phyloP scores from a whole-genome alignment of 805 yeast genomes.

The Starmera caribaea region DNA sequence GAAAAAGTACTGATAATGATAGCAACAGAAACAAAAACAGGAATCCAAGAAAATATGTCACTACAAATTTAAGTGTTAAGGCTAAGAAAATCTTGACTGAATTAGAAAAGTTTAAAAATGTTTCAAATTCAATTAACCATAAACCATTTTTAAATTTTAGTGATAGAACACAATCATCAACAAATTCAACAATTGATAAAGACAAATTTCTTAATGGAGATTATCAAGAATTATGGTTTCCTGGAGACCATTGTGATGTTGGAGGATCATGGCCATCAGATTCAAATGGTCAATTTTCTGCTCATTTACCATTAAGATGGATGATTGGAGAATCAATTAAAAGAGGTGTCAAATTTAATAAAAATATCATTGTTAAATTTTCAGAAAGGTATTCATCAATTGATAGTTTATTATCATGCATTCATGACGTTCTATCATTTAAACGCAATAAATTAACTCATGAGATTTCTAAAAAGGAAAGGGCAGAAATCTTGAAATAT shows the following conservation, averaged over 20 bases:
- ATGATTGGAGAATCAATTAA: conserved; percentile 43
- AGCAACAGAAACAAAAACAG: too few species aligned
- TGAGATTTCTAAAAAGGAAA: conserved; percentile 4
- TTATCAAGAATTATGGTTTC: conserved; percentile 51
- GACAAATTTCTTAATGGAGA: conserved; percentile 20
- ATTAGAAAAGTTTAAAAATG: too few species aligned
- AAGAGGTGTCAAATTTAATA: conserved; percentile 39
- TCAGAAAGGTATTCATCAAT: conserved; percentile 27
- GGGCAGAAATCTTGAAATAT: conserved; percentile 4
- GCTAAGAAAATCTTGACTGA: too few species aligned
- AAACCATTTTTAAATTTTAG: too few species aligned
- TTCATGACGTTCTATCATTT: conserved; percentile 41
- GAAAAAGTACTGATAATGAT: too few species aligned
- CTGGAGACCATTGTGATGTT: conserved; percentile 60
- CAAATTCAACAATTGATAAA: conserved; percentile 5
- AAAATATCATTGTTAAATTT: conserved; percentile 30
- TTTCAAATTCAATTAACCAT: too few species aligned
- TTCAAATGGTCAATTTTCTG: conserved; percentile 30
- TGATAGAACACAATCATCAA: too few species aligned
- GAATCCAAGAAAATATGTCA: too few species aligned
- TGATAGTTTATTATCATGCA: conserved; percentile 35
- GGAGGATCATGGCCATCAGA: conserved; percentile 61
- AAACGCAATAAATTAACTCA: conserved; percentile 8
- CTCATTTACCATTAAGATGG: conserved; percentile 53
- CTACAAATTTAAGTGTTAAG: too few species aligned